These are phyloP conservation scores for Globisporangium lucens DNA, from an alignment of 352 stramenopile species.

Conservation along the genomic window DNA sequence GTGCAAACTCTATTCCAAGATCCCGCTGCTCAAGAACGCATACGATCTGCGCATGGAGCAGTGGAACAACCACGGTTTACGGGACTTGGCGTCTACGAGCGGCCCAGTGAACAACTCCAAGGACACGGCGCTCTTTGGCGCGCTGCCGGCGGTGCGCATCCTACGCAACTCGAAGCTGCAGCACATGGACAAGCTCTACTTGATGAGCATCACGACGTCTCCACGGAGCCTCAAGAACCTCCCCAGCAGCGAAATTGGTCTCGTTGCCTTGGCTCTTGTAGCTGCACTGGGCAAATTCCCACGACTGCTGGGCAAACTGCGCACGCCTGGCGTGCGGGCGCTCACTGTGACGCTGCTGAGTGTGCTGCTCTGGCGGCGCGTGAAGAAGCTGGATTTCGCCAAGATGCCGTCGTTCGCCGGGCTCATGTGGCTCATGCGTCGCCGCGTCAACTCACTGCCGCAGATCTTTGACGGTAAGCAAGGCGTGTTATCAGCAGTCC, in stretches of 20 bases:
- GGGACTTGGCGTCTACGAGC: not conserved
- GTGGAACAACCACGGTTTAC: conserved; percentile 25
- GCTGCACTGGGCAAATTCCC: conserved; percentile 16
- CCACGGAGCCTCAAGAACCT: conserved; percentile 39
- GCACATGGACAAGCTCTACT: conserved; percentile 57
- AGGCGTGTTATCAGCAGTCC: not conserved
- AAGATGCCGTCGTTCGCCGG: conserved; percentile 58
- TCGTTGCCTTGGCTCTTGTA: conserved; percentile 8
- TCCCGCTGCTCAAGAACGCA: conserved; percentile 35
- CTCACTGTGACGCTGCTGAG: conserved; percentile 22
- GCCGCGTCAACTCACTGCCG: conserved; percentile 40
- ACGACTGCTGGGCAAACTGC: conserved; percentile 16
- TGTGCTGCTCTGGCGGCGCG: conserved; percentile 26
- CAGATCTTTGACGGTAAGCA: conserved; percentile 52
- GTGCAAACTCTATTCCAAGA: conserved; percentile 35
- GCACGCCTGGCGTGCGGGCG: conserved; percentile 1
- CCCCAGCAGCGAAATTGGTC: conserved; percentile 26
- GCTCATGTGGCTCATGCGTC: conserved; percentile 62
- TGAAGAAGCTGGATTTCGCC: conserved; percentile 56
- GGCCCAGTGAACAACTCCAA: conserved; percentile 4
- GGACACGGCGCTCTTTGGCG: conserved; percentile 4
- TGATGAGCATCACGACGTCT: conserved; percentile 73
- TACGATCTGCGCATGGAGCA: conserved; percentile 60
- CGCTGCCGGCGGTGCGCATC: conserved; percentile 22
- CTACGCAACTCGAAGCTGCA: conserved; percentile 41